Base-by-base conservation (phyloP, 75 land plant genomes). In the Pinus taeda region DNA sequence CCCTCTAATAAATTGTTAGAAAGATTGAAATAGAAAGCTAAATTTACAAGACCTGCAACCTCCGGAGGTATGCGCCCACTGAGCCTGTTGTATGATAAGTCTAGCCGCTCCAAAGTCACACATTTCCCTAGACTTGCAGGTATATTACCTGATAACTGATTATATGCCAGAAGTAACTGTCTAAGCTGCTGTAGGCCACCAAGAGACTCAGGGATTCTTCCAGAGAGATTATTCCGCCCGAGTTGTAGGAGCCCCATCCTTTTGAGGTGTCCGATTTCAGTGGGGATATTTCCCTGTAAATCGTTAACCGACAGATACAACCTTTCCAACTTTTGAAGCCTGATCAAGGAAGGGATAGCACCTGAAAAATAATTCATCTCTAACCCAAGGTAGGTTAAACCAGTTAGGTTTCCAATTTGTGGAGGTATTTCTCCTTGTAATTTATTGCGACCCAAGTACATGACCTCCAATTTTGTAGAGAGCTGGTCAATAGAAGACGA, bases 251-350 rank as follows among this genome's bases (percentile, higher is more conserved):
- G 2, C 24, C 63, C 63, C 21, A 61, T 12, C 29, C 22, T 61
- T 11, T 61, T n/a, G 63, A 61, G 30, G 5, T 61, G 24, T 9
- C 63, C 63, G 15, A 64, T 64, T 17, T 64, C 85, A 42, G 61
- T 72, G 17, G 85, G 85, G 37, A 86, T 79, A 33, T 57, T 64
- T 59, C 88, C 88, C 37, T 22, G 3, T 21, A 86, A 79, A 6
- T 42, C 65, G 55, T 86, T 86, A 26, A 55, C 26, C 26, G 58
- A 14, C 29, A 86, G 4, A 66, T 77, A 64, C 15, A 64, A 30
- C 22, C 5, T 3, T 36, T 64, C 67, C 36, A 64, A 64, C 15
- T 69, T 59, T 7, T 57, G 62, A n/a, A 83, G 67, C 20, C 76
- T 72, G 24, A 86, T n/a, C 21, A 37, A 39, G 2, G 60, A n/a